Conservation (phyloP, 768 basidiomycete species). For the Termitomyces sp. region DNA sequence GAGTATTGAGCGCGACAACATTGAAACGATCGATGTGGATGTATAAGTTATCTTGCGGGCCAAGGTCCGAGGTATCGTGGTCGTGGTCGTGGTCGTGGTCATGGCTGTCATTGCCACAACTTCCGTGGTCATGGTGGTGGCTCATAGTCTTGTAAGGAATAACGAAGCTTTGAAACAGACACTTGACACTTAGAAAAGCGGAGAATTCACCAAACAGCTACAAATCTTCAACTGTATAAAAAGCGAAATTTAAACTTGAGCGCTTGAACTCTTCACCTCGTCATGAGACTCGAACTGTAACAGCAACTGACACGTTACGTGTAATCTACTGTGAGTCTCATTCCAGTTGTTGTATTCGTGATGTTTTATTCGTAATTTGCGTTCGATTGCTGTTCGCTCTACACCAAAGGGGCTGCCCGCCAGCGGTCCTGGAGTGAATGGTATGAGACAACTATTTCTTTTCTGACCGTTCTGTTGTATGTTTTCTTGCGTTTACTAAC, state of each 20-base stretch:
- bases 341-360: conserved; percentile 19
- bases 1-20: conserved; percentile 74
- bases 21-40: conserved; percentile 72
- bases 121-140: conserved; percentile 46
- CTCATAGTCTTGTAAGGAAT: conserved; percentile 31
- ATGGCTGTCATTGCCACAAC: conserved; percentile 55
- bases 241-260: neutral
- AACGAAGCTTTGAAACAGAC: neutral
- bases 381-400: conserved; percentile 64
- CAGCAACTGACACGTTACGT: neutral
- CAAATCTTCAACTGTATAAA: neutral
- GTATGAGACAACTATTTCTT: conserved; percentile 62
- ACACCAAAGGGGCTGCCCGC: conserved; percentile 74
- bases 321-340: conserved; percentile 17
- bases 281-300: neutral
- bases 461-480: conserved; percentile 35
- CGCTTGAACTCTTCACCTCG: neutral
- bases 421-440: conserved; percentile 64
- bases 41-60: conserved; percentile 70
- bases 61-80: conserved; percentile 46
- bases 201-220: conserved; percentile 5
- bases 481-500: neutral
- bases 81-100: conserved; percentile 55
- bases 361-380: conserved; percentile 84
- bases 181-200: no score